Evolutionary conservation across 2,329 filamentous ascomycete genomes (phyloP), one percentile per base, ranked within the genome.

Genomic region (Clathrospora elynae): DNA sequence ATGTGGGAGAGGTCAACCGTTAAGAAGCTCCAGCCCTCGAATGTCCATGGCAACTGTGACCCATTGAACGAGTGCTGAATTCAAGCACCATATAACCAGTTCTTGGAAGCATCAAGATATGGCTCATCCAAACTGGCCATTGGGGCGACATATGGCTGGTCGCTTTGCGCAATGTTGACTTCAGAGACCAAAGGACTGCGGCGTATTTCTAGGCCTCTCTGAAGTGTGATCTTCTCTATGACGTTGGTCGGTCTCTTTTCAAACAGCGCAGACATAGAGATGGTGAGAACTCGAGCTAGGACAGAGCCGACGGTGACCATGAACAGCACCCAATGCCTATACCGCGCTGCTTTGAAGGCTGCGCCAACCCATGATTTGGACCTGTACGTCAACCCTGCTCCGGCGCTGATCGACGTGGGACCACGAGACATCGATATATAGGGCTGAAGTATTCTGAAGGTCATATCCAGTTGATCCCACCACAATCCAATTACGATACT

Each of bases 261-360:
- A 29, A 60, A 56, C 3, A 60, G 28, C 8, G 52, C 57, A 0
- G 50, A 56, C 54, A 58, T 60, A 7, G 54, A 56, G 5, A 58
- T 50, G 6, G 53, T 54, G 10, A 55, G 37, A 5, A 59, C 30
- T 35, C 57, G 55, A 5, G 30, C 36, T 4, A 56, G 46, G 4
- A 50, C 46, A 18, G 23, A 44, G 5, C 55, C 55, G 6, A 51
- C 20, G 4, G 51, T 32, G 6, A 59, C 26, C 22, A 46, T 12
- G 12, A 55, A 46, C 2, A 59, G 35, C 2, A 49, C 6, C 46
- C 46, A 59, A 20, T 55, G 50, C 22, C 36, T 40, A 11, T 51
- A 33, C 22, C 37, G 32, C 3, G 39, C 49, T 12, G 49, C 53
- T 17, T 54, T 58, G 16, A 53, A 9, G 6, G 46, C 45, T 4